A percentile compares a stretch with the other conserved stretches of the same genome.
These are phyloP conservation scores for Talaromyces sp. DNA, from an alignment of 2,329 filamentous ascomycete genomes.

Conservation along the genomic window DNA sequence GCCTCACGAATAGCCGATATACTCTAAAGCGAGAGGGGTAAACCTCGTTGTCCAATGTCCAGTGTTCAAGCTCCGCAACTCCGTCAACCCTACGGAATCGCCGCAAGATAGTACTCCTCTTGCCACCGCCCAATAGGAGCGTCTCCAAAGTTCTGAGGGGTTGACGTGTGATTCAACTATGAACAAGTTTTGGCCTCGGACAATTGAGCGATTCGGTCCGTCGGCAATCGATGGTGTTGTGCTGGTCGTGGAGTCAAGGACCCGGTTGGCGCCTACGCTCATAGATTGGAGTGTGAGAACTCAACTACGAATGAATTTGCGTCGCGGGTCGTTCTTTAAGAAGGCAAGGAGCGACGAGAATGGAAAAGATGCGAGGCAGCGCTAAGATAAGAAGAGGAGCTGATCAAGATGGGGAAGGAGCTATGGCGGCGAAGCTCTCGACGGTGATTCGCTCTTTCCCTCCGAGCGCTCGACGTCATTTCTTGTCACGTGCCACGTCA, in stretches of 20 bases:
- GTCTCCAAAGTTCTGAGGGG: too few species aligned
- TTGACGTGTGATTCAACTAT: too few species aligned
- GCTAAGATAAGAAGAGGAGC: neutral
- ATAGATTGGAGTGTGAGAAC: neutral
- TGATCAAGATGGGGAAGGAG: neutral
- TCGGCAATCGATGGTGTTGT: neutral
- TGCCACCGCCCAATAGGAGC: too few species aligned
- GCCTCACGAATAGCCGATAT: neutral
- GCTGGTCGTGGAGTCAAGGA: neutral
- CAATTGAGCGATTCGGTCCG: neutral
- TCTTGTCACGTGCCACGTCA: conserved; percentile 10
- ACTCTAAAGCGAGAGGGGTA: conserved; percentile 12
- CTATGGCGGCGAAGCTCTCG: neutral
- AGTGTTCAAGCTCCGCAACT: too few species aligned
- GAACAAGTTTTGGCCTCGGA: neutral
- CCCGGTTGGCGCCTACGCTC: neutral
- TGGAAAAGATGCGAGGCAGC: neutral
- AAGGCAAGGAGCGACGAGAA: neutral
- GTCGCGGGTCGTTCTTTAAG: neutral
- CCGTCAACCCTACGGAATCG: too few species aligned
- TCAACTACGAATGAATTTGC: neutral
- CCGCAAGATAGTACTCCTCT: too few species aligned
- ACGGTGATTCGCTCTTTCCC: conserved; percentile 9
- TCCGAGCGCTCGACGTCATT: conserved; percentile 11
- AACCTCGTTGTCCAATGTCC: neutral